These are phyloP conservation scores for Magnaporthales sp. DNA, from an alignment of 2,329 filamentous ascomycete species.

Conservation along the genomic window DNA sequence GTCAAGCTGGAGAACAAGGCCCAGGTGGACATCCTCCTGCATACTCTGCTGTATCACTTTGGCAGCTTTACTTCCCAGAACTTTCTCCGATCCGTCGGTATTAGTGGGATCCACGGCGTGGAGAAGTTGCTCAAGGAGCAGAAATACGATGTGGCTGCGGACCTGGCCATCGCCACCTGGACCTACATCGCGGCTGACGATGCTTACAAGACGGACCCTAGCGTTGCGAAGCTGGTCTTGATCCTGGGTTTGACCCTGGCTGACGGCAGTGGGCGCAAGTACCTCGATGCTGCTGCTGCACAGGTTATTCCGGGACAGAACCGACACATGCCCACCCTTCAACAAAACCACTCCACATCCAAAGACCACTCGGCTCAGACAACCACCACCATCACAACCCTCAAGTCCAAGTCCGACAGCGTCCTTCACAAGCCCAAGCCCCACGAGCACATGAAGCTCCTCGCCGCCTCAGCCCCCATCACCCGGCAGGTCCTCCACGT, in stretches of 20 bases:
- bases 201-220: background rate
- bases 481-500: background rate
- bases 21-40: background rate
- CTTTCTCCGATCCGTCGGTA: background rate
- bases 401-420: background rate
- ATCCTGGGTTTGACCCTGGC: background rate
- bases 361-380: background rate
- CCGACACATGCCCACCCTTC: background rate
- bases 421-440: background rate
- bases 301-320: background rate
- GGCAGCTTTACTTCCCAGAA: background rate
- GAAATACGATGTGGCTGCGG: background rate
- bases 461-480: background rate
- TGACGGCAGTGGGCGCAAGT: background rate
- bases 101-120: background rate
- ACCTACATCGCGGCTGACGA: background rate
- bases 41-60: background rate
- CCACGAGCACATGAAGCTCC: background rate
- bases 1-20: background rate
- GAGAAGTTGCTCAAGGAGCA: background rate
- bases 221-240: background rate
- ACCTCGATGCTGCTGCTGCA: background rate
- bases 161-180: background rate
- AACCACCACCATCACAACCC: background rate
- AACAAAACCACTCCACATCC: background rate